Percentiles rank a stretch among this genome's conserved stretches.
phyloP scores from a whole-genome alignment of 2,329 filamentous ascomycete species.

The Sarocladium strictum region DNA sequence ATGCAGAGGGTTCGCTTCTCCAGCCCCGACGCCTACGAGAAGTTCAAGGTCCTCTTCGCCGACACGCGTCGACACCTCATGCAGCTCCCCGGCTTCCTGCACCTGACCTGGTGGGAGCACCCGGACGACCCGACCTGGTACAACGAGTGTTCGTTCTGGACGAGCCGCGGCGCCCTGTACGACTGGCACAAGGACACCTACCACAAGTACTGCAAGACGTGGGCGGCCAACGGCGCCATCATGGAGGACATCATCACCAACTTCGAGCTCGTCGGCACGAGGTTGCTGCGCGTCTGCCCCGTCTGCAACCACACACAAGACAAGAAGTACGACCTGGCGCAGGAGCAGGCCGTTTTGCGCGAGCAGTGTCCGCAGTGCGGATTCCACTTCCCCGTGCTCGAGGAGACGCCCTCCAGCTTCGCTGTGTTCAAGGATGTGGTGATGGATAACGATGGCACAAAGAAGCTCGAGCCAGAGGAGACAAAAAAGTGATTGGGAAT shows the following conservation, averaged over 20 bases:
- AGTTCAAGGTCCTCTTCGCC: constrained; percentile 15
- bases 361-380: constrained; percentile 14
- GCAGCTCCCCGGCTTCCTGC: constrained; percentile 9
- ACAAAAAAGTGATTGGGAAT: no score
- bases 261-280: constrained; percentile 14
- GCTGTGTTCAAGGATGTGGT: not conserved
- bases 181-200: constrained; percentile 16
- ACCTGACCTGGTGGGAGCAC: constrained; percentile 14
- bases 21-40: constrained; percentile 13
- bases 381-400: constrained; percentile 15
- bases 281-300: constrained; percentile 13
- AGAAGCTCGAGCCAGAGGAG: no score
- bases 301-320: constrained; percentile 14
- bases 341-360: constrained; percentile 14
- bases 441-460: no score
- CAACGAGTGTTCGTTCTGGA: constrained; percentile 16
- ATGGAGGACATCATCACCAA: constrained; percentile 18
- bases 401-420: not conserved
- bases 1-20: constrained; percentile 13
- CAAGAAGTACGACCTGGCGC: constrained; percentile 15
- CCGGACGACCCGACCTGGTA: constrained; percentile 13
- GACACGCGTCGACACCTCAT: constrained; percentile 14
- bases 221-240: constrained; percentile 14
- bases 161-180: constrained; percentile 13
- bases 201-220: constrained; percentile 15